These are phyloP conservation scores for Pythium sukuiense DNA, from an alignment of 352 stramenopile species.

Conservation along the genomic window DNA sequence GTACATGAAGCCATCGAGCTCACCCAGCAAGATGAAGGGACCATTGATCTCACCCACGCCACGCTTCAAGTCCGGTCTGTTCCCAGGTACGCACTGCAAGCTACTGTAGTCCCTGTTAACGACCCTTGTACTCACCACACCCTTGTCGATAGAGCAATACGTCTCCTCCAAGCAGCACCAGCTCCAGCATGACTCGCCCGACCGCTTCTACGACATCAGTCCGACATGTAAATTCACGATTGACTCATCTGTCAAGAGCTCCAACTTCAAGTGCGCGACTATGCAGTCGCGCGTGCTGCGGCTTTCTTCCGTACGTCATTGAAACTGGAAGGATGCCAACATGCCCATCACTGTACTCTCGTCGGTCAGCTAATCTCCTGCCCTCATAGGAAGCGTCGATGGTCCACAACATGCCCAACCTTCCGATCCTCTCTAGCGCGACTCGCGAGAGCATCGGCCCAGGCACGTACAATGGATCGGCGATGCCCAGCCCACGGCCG, in stretches of 20 bases:
- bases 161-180: constrained; percentile 66
- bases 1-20: constrained; percentile 5
- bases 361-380: too few species aligned
- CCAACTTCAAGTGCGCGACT: constrained; percentile 59
- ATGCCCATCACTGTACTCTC: too few species aligned
- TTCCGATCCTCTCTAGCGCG: constrained; percentile 54
- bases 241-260: constrained; percentile 59
- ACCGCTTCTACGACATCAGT: constrained; percentile 78
- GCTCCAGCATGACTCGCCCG: constrained; percentile 48
- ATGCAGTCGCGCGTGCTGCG: constrained; percentile 60
- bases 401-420: constrained; percentile 72
- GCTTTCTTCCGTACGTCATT: constrained; percentile 48
- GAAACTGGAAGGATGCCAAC: too few species aligned
- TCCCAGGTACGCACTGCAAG: constrained; percentile 45
- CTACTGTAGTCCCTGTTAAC: neutral
- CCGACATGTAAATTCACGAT: constrained; percentile 71
- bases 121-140: neutral
- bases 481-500: constrained; percentile 11
- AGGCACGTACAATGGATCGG: constrained; percentile 41
- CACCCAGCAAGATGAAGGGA: constrained; percentile 42
- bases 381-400: constrained; percentile 51
- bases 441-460: constrained; percentile 55
- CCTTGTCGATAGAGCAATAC: constrained; percentile 46
- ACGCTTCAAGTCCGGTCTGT: constrained; percentile 67
- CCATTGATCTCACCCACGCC: constrained; percentile 59